phyloP scores from a whole-genome alignment of 441 rosid species.

The Brassica balearica region DNA sequence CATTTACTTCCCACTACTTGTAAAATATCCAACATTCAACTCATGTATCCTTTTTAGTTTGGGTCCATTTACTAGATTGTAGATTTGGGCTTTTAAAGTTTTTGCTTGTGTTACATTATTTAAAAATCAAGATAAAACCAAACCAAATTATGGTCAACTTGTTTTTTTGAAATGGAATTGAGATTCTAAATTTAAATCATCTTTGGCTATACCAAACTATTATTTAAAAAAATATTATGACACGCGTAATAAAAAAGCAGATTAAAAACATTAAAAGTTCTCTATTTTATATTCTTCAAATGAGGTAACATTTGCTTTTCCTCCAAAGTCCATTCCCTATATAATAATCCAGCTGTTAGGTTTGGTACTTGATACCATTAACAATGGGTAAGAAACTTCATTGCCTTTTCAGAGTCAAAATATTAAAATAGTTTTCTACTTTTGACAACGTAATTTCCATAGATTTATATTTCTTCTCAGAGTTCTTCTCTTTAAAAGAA shows the following conservation, averaged over 20 bases:
- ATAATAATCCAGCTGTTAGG: not conserved
- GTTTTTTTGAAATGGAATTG: not conserved
- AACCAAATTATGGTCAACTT: too few species aligned
- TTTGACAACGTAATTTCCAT: not conserved
- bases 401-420: not conserved
- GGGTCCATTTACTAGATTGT: too few species aligned
- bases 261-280: not conserved
- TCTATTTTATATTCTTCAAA: not conserved
- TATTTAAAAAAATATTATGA: too few species aligned
- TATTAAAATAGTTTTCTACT: not conserved
- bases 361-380: not conserved
- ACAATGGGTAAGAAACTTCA: not conserved
- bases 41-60: too few species aligned
- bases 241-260: not conserved
- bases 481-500: not conserved
- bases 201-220: too few species aligned
- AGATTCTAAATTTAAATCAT: too few species aligned
- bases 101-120: too few species aligned
- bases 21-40: too few species aligned
- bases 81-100: too few species aligned
- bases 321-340: not conserved
- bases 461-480: not conserved
- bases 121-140: too few species aligned
- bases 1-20: too few species aligned
- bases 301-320: not conserved